Evolutionary conservation across 2,329 filamentous ascomycete species (phyloP).

Genomic region (Aureobasidium melanogenum): DNA sequence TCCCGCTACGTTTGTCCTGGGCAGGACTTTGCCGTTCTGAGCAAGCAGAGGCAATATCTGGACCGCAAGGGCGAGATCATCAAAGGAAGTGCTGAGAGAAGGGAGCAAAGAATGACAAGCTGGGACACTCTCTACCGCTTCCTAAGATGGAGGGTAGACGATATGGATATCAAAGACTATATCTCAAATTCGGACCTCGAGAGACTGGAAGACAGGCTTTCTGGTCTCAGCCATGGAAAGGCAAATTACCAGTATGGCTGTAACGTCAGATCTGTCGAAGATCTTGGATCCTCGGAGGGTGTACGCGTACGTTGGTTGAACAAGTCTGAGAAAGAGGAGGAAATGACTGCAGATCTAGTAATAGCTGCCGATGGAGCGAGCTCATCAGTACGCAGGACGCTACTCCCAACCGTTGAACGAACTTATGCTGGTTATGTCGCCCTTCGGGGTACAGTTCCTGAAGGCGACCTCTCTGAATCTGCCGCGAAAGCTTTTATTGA

Average conservation of each 20-base stretch:
- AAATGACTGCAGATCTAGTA: conserved; percentile 27
- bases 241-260: conserved; percentile 24
- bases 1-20: conserved; percentile 32
- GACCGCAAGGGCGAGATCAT: conserved; percentile 22
- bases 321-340: conserved; percentile 18
- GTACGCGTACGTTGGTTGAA: conserved; percentile 21
- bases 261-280: conserved; percentile 21
- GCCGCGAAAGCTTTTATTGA: conserved; percentile 26
- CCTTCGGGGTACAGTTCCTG: conserved; percentile 23
- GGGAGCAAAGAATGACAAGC: conserved; percentile 38
- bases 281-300: conserved; percentile 11
- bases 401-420: conserved; percentile 21
- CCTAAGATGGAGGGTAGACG: conserved; percentile 38
- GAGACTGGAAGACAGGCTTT: not conserved
- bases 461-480: conserved; percentile 27
- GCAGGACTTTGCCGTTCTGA: conserved; percentile 23
- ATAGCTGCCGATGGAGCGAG: conserved; percentile 36
- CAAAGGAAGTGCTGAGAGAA: conserved; percentile 21
- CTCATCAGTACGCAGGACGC: conserved; percentile 21
- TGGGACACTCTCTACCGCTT: conserved; percentile 41
- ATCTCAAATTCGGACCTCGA: conserved; percentile 14
- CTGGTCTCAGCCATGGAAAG: conserved; percentile 11
- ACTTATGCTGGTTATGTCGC: conserved; percentile 26
- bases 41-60: conserved; percentile 21
- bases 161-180: conserved; percentile 23